Evolutionary conservation across 2,329 filamentous ascomycete species (phyloP), one percentile per base, ranked within the genome.

Genomic region (Cladorrhinum sp.): DNA sequence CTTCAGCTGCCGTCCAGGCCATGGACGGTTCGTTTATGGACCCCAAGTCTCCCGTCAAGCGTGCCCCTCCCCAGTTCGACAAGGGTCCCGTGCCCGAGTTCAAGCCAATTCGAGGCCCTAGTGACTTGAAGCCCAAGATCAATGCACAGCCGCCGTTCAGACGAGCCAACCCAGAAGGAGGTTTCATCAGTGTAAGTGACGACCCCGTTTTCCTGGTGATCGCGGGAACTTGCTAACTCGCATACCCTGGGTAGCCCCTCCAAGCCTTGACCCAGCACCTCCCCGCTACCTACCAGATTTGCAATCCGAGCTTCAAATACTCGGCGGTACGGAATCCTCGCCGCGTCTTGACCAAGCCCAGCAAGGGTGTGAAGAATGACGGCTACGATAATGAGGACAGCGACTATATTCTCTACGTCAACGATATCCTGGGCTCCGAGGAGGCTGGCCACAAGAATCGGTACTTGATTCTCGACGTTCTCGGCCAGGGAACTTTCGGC

Each of bases 311-410:
- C 70, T 99, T 99, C 82, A 97, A 99, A 79, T 99, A 99, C 77
- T 95, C 99, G 74, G 97, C 95, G 16, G 97, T 95, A 57, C 86
- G 95, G 66, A 99, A 99, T 72, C 95, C 95, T 41, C 90, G 95
- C 64, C 86, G 95, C 74, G 95, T 99, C 54, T 82, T 99, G 67
- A 99, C 95, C 16, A 99, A 99, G 76, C 95, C 95, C 7, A 98
- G 95, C 83, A 99, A 99, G 78, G 95, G 95, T 13, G 86, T 91
- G 64, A 99, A 99, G 82, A 99, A 99, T 71, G 95, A 99, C 78
- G 95, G 95, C 3, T 99, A 95, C 71, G 95, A 99, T 73, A 99
- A 99, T 68, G 95, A 99, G 74, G 95, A 99, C 68, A 98, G 95
- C 75, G 95, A 99, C 73, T 99, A 99, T 73, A 99, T 99, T 71